Conservation (phyloP, 805 yeast species). For the Cyberlindnera americana region DNA sequence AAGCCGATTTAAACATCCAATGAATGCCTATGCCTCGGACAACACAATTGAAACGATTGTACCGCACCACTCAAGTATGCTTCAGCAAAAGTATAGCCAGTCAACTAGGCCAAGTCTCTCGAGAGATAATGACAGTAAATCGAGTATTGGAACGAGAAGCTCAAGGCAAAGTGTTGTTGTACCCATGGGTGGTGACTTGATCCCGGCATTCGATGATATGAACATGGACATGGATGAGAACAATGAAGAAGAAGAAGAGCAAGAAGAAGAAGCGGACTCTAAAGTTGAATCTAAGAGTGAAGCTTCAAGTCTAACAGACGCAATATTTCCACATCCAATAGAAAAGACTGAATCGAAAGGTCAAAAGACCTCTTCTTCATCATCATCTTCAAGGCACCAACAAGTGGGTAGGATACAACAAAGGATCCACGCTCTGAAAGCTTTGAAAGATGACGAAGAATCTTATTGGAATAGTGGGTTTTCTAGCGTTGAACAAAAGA, state of each 20-base stretch:
- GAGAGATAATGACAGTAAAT: neutral
- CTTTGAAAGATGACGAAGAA: conserved; percentile 13
- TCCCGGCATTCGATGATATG: conserved; percentile 26
- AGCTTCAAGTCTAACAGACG: conserved; percentile 6
- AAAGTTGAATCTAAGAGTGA: too few relatives aligned
- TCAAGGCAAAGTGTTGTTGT: conserved; percentile 11
- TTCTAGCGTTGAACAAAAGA: conserved; percentile 21
- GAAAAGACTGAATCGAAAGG: neutral
- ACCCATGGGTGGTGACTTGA: conserved; percentile 22
- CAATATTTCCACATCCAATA: conserved; percentile 1
- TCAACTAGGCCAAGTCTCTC: neutral
- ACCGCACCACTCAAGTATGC: conserved; percentile 17
- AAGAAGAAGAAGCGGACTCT: neutral
- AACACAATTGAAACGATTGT: conserved; percentile 18
- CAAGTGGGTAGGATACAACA: conserved; percentile 25
- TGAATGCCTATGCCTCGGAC: conserved; percentile 21
- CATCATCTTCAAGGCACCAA: neutral
- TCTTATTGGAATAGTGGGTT: conserved; percentile 8
- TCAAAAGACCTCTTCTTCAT: neutral
- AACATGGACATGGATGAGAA: conserved; percentile 22
- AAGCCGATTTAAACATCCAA: conserved; percentile 19
- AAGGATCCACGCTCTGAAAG: conserved; percentile 19
- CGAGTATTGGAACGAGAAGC: conserved; percentile 1
- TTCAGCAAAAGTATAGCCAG: conserved; percentile 18
- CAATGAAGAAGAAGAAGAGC: neutral